These are phyloP conservation scores for Colletotrichum sojae DNA, from an alignment of 2,329 filamentous ascomycete genomes.

Conservation along the genomic window DNA sequence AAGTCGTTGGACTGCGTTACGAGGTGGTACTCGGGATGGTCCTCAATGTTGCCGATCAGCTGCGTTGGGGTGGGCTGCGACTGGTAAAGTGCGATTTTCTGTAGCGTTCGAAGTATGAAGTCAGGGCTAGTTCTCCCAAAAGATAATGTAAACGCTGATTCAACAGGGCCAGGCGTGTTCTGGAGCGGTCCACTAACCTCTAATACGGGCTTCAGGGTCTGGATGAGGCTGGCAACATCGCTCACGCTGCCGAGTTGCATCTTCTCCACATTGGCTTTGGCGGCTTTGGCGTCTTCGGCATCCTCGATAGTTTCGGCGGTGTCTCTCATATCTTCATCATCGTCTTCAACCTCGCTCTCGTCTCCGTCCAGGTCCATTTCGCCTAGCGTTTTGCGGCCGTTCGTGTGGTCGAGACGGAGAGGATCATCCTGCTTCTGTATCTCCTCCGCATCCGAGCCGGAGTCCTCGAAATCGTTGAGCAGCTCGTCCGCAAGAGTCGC, in stretches of 20 bases:
- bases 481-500: constrained; percentile 94
- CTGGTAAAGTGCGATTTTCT: constrained; percentile 88
- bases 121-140: constrained; percentile 77
- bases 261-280: constrained; percentile 85
- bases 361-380: constrained; percentile 73
- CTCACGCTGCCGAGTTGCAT: constrained; percentile 81
- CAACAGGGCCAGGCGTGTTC: constrained; percentile 37
- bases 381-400: constrained; percentile 55
- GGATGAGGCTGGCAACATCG: constrained; percentile 86
- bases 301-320: constrained; percentile 69
- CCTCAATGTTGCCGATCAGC: constrained; percentile 86
- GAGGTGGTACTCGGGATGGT: constrained; percentile 92
- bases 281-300: constrained; percentile 79
- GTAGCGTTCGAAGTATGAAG: constrained; percentile 64
- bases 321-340: constrained; percentile 70
- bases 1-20: constrained; percentile 90
- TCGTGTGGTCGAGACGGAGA: constrained; percentile 60
- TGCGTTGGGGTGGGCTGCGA: constrained; percentile 75
- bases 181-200: constrained; percentile 73
- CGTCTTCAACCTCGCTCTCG: constrained; percentile 66
- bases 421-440: constrained; percentile 66
- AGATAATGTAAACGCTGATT: constrained; percentile 74
- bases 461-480: constrained; percentile 91
- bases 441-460: constrained; percentile 81
- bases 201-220: constrained; percentile 83